Evolutionary conservation across 2,329 filamentous ascomycete genomes (phyloP).

Genomic region (Raffaelea albimanens): DNA sequence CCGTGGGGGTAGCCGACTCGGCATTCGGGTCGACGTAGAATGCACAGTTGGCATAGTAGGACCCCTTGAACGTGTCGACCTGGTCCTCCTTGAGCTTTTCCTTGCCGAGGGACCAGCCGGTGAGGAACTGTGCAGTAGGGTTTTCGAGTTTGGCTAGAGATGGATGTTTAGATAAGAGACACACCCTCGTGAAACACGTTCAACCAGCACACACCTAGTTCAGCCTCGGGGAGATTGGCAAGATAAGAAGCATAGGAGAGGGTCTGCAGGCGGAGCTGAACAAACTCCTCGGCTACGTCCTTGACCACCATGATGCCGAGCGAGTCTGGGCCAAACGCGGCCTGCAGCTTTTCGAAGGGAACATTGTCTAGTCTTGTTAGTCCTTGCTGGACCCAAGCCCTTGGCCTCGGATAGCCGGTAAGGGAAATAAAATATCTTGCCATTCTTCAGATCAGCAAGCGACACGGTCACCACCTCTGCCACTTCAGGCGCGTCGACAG

Average conservation of each 20-base stretch:
- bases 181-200: too few relatives aligned
- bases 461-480: constrained; percentile 13
- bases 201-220: constrained; percentile 67
- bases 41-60: constrained; percentile 62
- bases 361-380: constrained; percentile 43
- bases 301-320: constrained; percentile 91
- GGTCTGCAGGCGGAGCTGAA: constrained; percentile 59
- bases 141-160: constrained; percentile 46
- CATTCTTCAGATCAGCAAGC: constrained; percentile 11
- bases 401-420: constrained; percentile 2
- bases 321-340: constrained; percentile 84
- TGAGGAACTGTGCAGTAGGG: constrained; percentile 52
- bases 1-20: background rate
- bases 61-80: constrained; percentile 72
- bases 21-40: background rate
- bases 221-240: constrained; percentile 62
- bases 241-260: constrained; percentile 86
- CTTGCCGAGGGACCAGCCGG: constrained; percentile 73
- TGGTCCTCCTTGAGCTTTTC: constrained; percentile 71
- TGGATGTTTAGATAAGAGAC: too few relatives aligned
- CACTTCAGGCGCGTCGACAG: background rate
- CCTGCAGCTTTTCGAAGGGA: constrained; percentile 57
- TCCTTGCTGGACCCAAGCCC: background rate
- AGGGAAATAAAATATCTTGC: constrained; percentile 1
- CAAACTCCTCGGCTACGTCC: constrained; percentile 66